Evolutionary conservation across 805 yeast genomes (phyloP), one percentile per base, ranked within the genome.

Genomic region (Candida sithepensis): DNA sequence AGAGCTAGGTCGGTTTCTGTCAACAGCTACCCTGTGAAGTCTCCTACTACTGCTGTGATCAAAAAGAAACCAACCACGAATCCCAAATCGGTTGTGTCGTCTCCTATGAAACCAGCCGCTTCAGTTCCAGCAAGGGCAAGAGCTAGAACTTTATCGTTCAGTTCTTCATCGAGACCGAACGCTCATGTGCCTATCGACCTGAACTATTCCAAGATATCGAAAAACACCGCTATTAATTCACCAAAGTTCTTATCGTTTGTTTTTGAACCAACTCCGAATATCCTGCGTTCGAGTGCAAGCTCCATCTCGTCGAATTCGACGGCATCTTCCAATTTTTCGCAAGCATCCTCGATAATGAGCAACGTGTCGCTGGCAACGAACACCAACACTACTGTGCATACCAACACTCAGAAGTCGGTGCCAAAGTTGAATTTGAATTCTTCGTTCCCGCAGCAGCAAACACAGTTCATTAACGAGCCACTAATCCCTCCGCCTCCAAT

Each of bases 231-330:
- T 23, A 46, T 16, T 38, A 48, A 41, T 22, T 37, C 46, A 16
- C 42, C 55, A 9, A 52, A 45, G 26, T 44, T 44, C n/a, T 39
- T 55, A 12, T 56, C 61, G 38, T 57, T 57, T 46, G 58, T 57
- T n/a, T 54, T 52, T 42, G 61, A 57, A 41, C 45, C 54, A 6
- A 49, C 58, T 1, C 55, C 55, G 5, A 54, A 48, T 14, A 41
- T 16, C 19, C 30, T 39, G 18, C 39, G 41, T 26, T 50, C 58
- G 3, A 53, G 56, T 3, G 51, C 53, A 10, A 48, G 52, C 26
- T 52, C 60, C 10, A 42, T 52, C 18, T 55, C 60, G n/a, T 55
- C 59, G 2, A 43, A 26, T 26, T 36, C 45, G 12, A 37, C 45
- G 2, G 18, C 18, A 4, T 36, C 41, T 2, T 43, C 41, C 2